Evolutionary conservation across 495 filamentous ascomycete genomes (phyloP), one percentile per base, ranked within the genome.

Genomic region (Glonium stellatum): DNA sequence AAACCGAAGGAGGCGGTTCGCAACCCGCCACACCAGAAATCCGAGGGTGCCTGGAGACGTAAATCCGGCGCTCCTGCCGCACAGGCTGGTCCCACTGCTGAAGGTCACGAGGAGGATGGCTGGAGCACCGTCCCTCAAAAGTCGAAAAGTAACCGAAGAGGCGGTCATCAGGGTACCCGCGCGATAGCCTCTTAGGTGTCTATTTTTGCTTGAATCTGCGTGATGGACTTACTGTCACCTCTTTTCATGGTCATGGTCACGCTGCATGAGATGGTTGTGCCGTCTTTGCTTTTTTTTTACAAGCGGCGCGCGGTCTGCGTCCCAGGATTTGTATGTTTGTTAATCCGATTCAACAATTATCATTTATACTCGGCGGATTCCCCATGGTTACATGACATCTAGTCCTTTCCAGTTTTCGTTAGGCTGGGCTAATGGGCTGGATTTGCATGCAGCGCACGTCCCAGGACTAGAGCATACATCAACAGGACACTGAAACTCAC

Each of bases 1-100:
- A 73, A 76, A 66, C 73, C 72, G 23, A 67, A 73, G 51, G 72
- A 75, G 59, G 55, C 70, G 15, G 58, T 62, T 39, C 63, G 66
- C 31, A 59, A 66, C 25, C 56, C 66, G 0, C 52, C 63, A 6
- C 27, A 58, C 62, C 47, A 27, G 1, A 46, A 51, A 51, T 15
- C 48, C 19, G 35, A 55, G 10, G 62, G 62, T 35, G 21, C 67
- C 0, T 69, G 67, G 67, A 59, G 67, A 52, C 67, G 63, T 50
- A 63, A 63, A 37, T 58, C 65, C 13, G 37, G 37, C 39, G 39
- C 67, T 19, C 67, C 63, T n/a, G 46, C 67, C 15, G 51, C 58
- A 9, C 46, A 55, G 19, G 58, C 58, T 12, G 62, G 27, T 12
- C 39, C 59, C 31, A 60, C 65, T 4, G 59, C 67, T 13, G 61